Percentiles rank a stretch among this genome's conserved stretches.
These are phyloP conservation scores for Solanum chaucha DNA, from an alignment of 257 asterid genomes.

Conservation along the genomic window DNA sequence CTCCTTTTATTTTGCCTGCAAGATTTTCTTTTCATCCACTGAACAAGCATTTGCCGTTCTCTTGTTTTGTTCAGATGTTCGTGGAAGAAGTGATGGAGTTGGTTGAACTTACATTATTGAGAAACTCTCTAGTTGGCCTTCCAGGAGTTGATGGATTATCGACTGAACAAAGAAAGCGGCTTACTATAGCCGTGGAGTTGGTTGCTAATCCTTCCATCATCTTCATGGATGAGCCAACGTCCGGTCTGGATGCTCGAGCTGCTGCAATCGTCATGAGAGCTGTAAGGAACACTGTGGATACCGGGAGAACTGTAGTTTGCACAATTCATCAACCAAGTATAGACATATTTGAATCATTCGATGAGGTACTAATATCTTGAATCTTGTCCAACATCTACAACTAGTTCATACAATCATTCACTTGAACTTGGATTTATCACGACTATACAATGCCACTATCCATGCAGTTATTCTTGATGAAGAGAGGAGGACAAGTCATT, in stretches of 20 bases:
- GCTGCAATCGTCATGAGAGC: conserved; percentile 74
- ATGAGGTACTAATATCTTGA: conserved; percentile 32
- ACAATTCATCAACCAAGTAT: conserved; percentile 72
- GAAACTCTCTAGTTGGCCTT: conserved; percentile 48
- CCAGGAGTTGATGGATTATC: conserved; percentile 63
- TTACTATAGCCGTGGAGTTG: conserved; percentile 57
- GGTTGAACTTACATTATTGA: conserved; percentile 40
- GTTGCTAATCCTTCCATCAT: conserved; percentile 66
- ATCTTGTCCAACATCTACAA: background rate
- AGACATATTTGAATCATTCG: conserved; percentile 59
- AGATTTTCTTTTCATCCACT: background rate
- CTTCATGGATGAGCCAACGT: conserved; percentile 75
- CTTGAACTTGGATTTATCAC: background rate
- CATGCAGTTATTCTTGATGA: conserved; percentile 44
- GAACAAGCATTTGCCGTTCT: background rate
- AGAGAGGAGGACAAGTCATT: conserved; percentile 62
- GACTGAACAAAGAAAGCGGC: conserved; percentile 58
- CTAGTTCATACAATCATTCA: background rate
- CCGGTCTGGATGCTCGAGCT: conserved; percentile 67
- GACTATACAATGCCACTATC: background rate
- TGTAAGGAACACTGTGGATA: conserved; percentile 59
- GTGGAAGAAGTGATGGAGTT: conserved; percentile 73
- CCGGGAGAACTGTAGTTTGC: conserved; percentile 67
- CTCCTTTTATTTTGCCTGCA: background rate
- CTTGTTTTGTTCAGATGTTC: conserved; percentile 37